Percentiles rank a stretch among this genome's conserved stretches.
These are phyloP conservation scores for Acer yangbiense DNA, from an alignment of 345 rosid genomes.

Conservation along the genomic window DNA sequence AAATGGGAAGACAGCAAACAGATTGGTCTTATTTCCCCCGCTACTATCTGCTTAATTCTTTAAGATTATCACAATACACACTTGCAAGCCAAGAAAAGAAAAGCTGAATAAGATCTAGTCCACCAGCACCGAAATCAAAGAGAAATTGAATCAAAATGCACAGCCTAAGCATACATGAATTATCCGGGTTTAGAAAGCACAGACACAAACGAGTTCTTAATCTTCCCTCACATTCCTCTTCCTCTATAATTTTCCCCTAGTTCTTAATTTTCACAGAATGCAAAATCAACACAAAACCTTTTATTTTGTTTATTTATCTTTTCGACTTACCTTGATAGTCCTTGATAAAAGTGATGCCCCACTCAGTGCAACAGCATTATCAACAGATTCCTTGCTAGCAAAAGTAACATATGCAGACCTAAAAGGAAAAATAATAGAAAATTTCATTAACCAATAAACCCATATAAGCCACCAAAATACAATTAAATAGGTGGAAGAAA, in stretches of 20 bases:
- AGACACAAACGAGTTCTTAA: neutral
- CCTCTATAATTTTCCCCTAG: neutral
- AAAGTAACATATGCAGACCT: slow-evolving; percentile 43
- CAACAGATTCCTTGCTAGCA: slow-evolving; percentile 34
- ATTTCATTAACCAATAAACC: neutral
- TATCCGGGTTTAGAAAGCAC: neutral
- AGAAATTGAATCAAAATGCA: neutral
- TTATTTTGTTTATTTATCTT: too few species aligned
- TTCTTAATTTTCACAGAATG: neutral
- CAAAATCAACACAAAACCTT: neutral
- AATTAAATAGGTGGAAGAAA: slow-evolving; percentile 3
- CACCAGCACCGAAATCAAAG: neutral
- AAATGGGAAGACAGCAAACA: neutral
- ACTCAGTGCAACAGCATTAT: slow-evolving; percentile 35
- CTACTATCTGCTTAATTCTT: too few species aligned
- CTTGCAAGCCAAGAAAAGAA: too few species aligned
- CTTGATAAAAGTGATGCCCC: slow-evolving; percentile 35
- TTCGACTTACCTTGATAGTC: slow-evolving; percentile 32
- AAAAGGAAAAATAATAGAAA: neutral
- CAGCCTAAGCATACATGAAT: neutral
- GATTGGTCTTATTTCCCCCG: too few species aligned
- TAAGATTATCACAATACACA: too few species aligned
- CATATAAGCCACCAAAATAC: neutral
- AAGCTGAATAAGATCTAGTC: neutral
- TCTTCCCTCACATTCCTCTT: neutral